Base-by-base conservation (phyloP, 306 rosid species). In the Elaeagnus macrophylla region DNA sequence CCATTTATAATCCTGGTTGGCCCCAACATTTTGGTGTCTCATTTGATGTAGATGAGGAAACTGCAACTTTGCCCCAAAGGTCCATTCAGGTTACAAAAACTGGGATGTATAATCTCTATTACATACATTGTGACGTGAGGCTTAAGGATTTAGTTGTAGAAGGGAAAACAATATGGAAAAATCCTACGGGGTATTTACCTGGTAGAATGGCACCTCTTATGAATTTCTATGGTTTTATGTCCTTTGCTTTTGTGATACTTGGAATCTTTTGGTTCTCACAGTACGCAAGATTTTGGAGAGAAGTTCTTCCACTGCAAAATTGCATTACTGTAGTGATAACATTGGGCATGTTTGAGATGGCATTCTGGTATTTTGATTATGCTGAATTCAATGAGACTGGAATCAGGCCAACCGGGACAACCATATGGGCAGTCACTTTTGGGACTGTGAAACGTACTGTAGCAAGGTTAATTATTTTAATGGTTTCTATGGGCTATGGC, bases 181-280 rank as follows among this genome's bases (percentile, higher is more conserved):
- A 91, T 41, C 96, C 99, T 10, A 59, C 70, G 7, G 94, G 99
- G 51, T 91, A 91, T 68, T 77, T 87, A 7, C 99, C 99, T 6
- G 99, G 99, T 60, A 77, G 99, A 72, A 91, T 91, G 99, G 99
- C 99, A 9, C 99, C 99, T 2, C 83, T 91, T 64, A 78, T 80
- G 78, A 74, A 75, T 57, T 91, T 91, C 79, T 87, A 80, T 63
- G 83, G 85, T 64, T 78, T 84, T 75, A 91, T 91, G 95, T 87
- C 99, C 55, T 71, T 91, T 71, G 90, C 89, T 52, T 91, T 77
- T 75, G 74, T 87, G 64, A 59, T 87, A 56, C 89, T 91, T 39
- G 99, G 99, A 54, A 44, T 91, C 66, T 80, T 78, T 70, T 91
- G 99, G 99, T 87, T 87, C 75, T 87, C 83, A 14, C 96, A 91